phyloP scores from a whole-genome alignment of 192 early-diverging fungal genomes.

The Backusella mclennaniae region DNA sequence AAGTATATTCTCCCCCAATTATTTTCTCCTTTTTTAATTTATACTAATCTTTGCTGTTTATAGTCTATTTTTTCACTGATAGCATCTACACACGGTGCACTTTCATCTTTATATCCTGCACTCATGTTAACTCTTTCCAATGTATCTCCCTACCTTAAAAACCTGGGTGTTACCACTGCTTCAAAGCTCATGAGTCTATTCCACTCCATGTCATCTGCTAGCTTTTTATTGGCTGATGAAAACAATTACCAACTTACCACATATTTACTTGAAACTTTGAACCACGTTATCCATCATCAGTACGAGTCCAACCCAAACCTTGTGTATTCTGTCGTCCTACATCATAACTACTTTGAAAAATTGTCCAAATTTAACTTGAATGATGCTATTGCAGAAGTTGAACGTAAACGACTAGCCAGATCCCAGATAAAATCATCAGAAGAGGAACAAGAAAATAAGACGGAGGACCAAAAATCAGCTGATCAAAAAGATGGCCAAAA shows the following conservation, averaged over 20 bases:
- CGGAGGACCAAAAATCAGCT: not conserved
- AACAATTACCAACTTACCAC: conserved; percentile 71
- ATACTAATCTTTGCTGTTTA: not conserved
- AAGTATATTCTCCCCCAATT: conserved; percentile 18
- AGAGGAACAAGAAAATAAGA: not conserved
- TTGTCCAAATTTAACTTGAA: conserved; percentile 68
- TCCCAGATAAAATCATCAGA: conserved; percentile 19
- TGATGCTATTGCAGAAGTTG: conserved; percentile 59
- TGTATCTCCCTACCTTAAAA: conserved; percentile 78
- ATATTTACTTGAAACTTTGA: conserved; percentile 78
- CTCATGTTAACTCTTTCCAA: conserved; percentile 80
- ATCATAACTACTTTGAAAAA: conserved; percentile 67
- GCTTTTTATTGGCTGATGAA: conserved; percentile 79
- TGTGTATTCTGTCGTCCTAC: conserved; percentile 77
- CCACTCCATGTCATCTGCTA: conserved; percentile 71
- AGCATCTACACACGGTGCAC: conserved; percentile 65
- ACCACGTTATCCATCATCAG: conserved; percentile 86
- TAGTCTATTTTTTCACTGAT: conserved; percentile 77
- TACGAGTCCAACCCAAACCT: conserved; percentile 75
- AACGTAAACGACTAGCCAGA: conserved; percentile 51
- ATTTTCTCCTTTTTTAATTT: not conserved
- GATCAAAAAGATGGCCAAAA: not conserved
- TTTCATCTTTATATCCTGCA: conserved; percentile 73
- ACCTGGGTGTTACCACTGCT: conserved; percentile 65
- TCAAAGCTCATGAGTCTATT: conserved; percentile 77